Conservation (phyloP, 2,329 filamentous ascomycete species). For the Aspergillus luchuensis region DNA sequence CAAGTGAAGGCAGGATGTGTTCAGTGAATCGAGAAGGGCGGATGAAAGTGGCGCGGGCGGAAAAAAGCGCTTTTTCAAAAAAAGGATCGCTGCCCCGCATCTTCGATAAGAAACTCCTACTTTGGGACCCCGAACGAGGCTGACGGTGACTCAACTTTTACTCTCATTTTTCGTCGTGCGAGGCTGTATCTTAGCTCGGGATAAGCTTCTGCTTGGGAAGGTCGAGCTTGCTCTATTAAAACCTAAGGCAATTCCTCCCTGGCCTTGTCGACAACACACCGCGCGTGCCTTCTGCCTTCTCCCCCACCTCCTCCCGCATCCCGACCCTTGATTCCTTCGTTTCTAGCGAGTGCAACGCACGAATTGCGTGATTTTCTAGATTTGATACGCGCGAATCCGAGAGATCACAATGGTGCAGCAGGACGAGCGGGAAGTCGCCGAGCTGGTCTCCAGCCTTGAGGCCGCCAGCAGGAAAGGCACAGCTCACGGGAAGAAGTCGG, state of each 20-base stretch:
- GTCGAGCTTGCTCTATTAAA: not conserved
- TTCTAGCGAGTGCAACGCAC: not conserved
- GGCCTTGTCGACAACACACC: not conserved
- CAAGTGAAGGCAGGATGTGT: not conserved
- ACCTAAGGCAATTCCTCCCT: not conserved
- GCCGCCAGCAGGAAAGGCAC: conserved; percentile 50
- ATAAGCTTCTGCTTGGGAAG: not conserved
- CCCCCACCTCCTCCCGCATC: too few species aligned
- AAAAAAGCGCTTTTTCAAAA: not conserved
- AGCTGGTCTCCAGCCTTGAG: conserved; percentile 67
- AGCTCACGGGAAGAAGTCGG: conserved; percentile 52
- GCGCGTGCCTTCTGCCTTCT: too few species aligned
- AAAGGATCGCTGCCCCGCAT: conserved; percentile 17
- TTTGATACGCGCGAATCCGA: not conserved
- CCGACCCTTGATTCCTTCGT: too few species aligned
- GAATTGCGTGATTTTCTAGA: not conserved
- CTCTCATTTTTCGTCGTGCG: not conserved
- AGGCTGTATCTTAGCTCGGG: not conserved
- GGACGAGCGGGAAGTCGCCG: conserved; percentile 66
- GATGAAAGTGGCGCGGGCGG: conserved; percentile 15
- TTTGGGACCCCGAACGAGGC: not conserved
- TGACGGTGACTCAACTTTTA: conserved; percentile 1
- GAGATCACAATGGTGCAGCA: conserved; percentile 62
- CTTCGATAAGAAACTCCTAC: conserved; percentile 9
- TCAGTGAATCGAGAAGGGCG: not conserved